phyloP scores from a whole-genome alignment of 2,329 filamentous ascomycete genomes.

The Tolypocladium amazonense region DNA sequence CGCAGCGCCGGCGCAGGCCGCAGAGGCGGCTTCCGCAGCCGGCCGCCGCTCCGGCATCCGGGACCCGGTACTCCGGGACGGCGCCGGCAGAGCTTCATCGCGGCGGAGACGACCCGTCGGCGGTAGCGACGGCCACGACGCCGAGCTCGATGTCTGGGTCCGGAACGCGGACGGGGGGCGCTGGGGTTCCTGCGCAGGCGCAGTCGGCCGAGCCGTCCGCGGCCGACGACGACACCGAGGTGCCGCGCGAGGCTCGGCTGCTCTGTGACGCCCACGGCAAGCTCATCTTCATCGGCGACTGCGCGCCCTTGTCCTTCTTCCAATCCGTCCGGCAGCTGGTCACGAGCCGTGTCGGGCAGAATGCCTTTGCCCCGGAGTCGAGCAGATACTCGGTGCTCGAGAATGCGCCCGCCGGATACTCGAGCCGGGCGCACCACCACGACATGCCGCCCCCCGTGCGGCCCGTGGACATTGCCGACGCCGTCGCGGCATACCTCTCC shows the following conservation, averaged over 20 bases:
- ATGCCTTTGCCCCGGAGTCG: slow-evolving; percentile 40
- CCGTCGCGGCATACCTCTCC: slow-evolving; percentile 25
- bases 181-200: neutral
- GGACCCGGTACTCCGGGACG: neutral
- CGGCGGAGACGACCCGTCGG: neutral
- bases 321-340: slow-evolving; percentile 43
- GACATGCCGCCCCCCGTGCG: slow-evolving; percentile 14
- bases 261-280: slow-evolving; percentile 42
- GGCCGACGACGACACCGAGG: slow-evolving; percentile 42
- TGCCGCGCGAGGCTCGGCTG: slow-evolving; percentile 40
- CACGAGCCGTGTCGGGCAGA: slow-evolving; percentile 33
- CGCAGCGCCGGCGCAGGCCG: slow-evolving; percentile 27
- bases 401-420: slow-evolving; percentile 21
- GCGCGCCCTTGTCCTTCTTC: slow-evolving; percentile 44
- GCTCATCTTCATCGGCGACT: slow-evolving; percentile 45
- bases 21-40: slow-evolving; percentile 1
- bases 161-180: neutral
- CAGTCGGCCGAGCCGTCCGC: slow-evolving; percentile 4
- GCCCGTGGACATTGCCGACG: slow-evolving; percentile 12
- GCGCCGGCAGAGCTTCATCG: neutral
- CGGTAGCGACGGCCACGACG: neutral
- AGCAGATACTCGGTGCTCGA: slow-evolving; percentile 39
- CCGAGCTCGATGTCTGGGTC: neutral
- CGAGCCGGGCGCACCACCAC: neutral
- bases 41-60: neutral